Evolutionary conservation across 257 asterid species (phyloP), one percentile per base, ranked within the genome.

Genomic region (Solanum paucissectum): DNA sequence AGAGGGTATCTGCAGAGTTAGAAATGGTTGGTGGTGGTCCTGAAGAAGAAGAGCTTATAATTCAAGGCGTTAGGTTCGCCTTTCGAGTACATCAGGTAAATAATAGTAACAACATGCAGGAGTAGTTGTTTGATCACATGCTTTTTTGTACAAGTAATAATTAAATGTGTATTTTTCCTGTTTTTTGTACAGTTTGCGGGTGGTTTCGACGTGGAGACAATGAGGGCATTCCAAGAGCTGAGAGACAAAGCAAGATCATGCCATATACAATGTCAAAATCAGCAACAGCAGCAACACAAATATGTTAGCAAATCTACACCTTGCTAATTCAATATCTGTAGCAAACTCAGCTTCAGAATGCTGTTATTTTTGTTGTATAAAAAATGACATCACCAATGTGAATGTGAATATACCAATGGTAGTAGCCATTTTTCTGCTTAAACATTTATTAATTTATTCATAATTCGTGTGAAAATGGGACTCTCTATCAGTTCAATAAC

Each of bases 61-160:
- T 94, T 64, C 99, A 93, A 89, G 98, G 95, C 38, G 98, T 96
- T 88, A 95, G 94, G 92, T 96, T 97, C 25, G 99, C 99, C 4
- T 97, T 94, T 90, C 95, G 98, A 69, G 98, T 95, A 73, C 99
- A 97, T 88, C 99, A 97, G 99, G 99, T 97, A 91, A 83, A 25
- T 27, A 81, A 82, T 40, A 60, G 20, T 64, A 20, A 52, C 62
- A 52, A 1, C 36, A n/a, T n/a, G 3, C 23, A 23, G 12, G 64
- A 13, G 40, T 84, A 16, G 36, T 9, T 58, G 37, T 12, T 60
- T 42, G 14, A 42, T 33, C 85, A n/a, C 49, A 77, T 83, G 58
- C 27, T 52, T 44, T 23, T 29, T 18, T 62, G 38, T 77, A 34
- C 81, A 23, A 13, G 23, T 13, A 34, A 10, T 87, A 52, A 75